Conservation (phyloP, 2,329 filamentous ascomycete species). For the Cordyceps militaris region DNA sequence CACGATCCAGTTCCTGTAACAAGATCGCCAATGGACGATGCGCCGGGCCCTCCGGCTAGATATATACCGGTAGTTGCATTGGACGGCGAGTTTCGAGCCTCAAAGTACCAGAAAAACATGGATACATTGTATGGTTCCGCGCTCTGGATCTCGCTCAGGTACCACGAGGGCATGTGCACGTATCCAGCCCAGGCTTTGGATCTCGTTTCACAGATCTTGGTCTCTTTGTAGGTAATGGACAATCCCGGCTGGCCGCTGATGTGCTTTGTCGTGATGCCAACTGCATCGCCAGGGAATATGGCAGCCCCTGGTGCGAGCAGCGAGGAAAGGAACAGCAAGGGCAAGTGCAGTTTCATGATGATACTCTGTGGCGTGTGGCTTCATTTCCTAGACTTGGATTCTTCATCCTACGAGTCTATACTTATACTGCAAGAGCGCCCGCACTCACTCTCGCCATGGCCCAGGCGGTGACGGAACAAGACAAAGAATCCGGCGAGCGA, state of each 20-base stretch:
- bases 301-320: neutral
- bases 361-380: too few species aligned
- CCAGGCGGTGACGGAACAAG: neutral
- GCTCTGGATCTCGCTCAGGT: conserved; percentile 3
- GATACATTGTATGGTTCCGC: conserved; percentile 9
- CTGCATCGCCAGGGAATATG: neutral
- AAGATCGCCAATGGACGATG: conserved; percentile 34
- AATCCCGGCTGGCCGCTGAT: neutral
- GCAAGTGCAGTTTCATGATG: neutral
- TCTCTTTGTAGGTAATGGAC: conserved; percentile 9
- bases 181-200: conserved; percentile 7
- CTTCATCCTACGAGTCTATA: neutral
- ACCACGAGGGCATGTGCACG: conserved; percentile 10
- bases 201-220: conserved; percentile 4
- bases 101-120: conserved; percentile 40
- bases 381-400: neutral
- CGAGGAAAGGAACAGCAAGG: neutral
- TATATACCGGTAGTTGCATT: conserved; percentile 39
- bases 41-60: conserved; percentile 57
- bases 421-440: neutral
- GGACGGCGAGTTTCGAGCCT: conserved; percentile 25
- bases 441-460: neutral
- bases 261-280: neutral
- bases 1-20: conserved; percentile 23
- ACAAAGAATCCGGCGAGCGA: neutral